These are phyloP conservation scores for Pseudogymnoascus destructans DNA, from an alignment of 2,329 filamentous ascomycete genomes.

Conservation along the genomic window DNA sequence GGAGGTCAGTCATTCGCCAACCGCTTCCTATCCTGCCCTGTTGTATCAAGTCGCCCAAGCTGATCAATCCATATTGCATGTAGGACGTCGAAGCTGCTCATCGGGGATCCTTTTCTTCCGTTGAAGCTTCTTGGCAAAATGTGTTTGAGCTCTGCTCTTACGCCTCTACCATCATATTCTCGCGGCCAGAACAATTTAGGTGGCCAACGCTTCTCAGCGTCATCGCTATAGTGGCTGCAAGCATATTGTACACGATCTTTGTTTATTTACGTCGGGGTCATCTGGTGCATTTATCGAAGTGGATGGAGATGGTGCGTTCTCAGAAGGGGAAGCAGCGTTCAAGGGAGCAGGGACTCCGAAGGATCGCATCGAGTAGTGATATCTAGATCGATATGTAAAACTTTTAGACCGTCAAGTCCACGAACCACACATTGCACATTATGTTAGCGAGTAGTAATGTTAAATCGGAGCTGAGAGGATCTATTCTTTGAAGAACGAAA, in stretches of 20 bases:
- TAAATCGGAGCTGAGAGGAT: background rate
- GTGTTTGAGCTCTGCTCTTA: slow-evolving; percentile 57
- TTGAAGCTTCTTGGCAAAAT: slow-evolving; percentile 56
- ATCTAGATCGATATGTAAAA: background rate
- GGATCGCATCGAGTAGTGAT: background rate
- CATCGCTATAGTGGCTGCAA: slow-evolving; percentile 36
- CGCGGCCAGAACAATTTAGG: slow-evolving; percentile 48
- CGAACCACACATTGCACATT: background rate
- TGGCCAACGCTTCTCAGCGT: slow-evolving; percentile 49
- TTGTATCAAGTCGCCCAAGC: slow-evolving; percentile 26
- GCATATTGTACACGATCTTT: slow-evolving; percentile 41
- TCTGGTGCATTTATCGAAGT: slow-evolving; percentile 36
- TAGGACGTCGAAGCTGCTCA: slow-evolving; percentile 35
- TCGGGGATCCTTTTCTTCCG: slow-evolving; percentile 55
- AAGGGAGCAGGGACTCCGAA: background rate
- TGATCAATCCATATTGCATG: background rate
- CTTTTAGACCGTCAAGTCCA: background rate
- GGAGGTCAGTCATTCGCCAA: slow-evolving; percentile 32
- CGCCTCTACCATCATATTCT: slow-evolving; percentile 50
- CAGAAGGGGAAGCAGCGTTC: background rate
- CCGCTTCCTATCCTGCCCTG: background rate
- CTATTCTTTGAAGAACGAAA: background rate
- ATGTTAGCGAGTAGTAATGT: background rate
- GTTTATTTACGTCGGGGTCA: slow-evolving; percentile 38
- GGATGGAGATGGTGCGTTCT: slow-evolving; percentile 14